These are phyloP conservation scores for Ophiostoma piceae DNA, from an alignment of 2,329 filamentous ascomycete species.

Conservation along the genomic window DNA sequence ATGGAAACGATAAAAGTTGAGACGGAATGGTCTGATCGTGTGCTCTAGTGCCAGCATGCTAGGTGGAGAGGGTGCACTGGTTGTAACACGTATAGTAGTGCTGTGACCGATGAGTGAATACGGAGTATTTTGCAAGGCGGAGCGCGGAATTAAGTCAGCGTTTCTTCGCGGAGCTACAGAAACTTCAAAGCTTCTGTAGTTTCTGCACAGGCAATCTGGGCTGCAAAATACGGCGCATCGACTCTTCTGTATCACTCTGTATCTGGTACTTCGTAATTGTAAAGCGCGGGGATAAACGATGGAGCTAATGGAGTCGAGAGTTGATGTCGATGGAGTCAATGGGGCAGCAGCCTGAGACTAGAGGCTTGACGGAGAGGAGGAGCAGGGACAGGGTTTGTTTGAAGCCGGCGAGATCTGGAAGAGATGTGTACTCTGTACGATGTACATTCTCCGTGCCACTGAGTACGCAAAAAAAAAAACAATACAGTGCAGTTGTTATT, in stretches of 20 bases:
- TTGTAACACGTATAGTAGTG: background rate
- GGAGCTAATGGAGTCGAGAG: constrained; percentile 5
- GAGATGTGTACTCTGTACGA: constrained; percentile 8
- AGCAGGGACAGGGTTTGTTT: constrained; percentile 7
- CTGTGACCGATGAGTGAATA: background rate
- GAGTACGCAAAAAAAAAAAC: background rate
- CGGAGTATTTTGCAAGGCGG: background rate
- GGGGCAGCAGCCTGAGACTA: constrained; percentile 3
- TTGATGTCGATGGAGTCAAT: background rate
- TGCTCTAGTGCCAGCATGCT: background rate
- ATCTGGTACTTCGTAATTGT: background rate
- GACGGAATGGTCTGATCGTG: constrained; percentile 11
- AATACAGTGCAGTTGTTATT: background rate
- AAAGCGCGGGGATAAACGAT: constrained; percentile 10
- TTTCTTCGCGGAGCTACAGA: background rate
- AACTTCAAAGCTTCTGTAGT: background rate
- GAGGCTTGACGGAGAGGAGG: background rate
- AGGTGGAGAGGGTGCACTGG: background rate
- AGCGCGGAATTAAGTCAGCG: background rate
- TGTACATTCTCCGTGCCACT: background rate
- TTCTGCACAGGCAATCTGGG: too few species aligned
- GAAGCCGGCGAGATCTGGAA: constrained; percentile 1
- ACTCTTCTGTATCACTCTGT: background rate
- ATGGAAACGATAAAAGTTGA: background rate
- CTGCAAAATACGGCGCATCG: background rate